These are phyloP conservation scores for Claviceps capensis DNA, from an alignment of 2,329 filamentous ascomycete genomes.

Conservation along the genomic window DNA sequence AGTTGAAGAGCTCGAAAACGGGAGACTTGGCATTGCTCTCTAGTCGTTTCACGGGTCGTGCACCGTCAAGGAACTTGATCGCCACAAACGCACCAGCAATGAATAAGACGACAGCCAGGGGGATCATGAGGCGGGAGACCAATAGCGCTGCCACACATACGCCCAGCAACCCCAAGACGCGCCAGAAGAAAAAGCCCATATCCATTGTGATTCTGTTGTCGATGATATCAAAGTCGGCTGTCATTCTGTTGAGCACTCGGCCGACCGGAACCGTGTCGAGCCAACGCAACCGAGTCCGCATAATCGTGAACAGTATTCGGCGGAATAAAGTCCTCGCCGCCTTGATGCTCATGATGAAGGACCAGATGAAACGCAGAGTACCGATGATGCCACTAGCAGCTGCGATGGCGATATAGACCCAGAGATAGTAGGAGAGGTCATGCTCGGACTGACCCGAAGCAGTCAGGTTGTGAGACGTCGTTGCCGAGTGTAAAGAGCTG, in stretches of 20 bases:
- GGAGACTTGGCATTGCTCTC: slow-evolving; percentile 68
- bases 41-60: slow-evolving; percentile 61
- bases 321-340: slow-evolving; percentile 58
- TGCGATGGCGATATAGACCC: slow-evolving; percentile 52
- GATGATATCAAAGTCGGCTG: slow-evolving; percentile 60
- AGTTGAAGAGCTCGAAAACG: slow-evolving; percentile 68
- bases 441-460: slow-evolving; percentile 15
- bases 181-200: slow-evolving; percentile 44
- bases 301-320: slow-evolving; percentile 49
- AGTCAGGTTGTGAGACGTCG: slow-evolving; percentile 13
- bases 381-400: slow-evolving; percentile 42
- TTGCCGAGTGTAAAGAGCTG: slow-evolving; percentile 26
- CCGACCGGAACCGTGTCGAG: slow-evolving; percentile 69
- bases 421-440: slow-evolving; percentile 48
- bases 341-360: slow-evolving; percentile 50
- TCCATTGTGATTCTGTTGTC: slow-evolving; percentile 54
- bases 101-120: slow-evolving; percentile 46
- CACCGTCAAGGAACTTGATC: slow-evolving; percentile 50
- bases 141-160: slow-evolving; percentile 54
- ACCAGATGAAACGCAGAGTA: slow-evolving; percentile 47
- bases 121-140: slow-evolving; percentile 52
- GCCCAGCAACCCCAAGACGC: slow-evolving; percentile 48
- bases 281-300: slow-evolving; percentile 64
- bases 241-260: slow-evolving; percentile 65
- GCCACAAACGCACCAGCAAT: slow-evolving; percentile 44